Evolutionary conservation across 2,329 filamentous ascomycete species (phyloP), one percentile per base, ranked within the genome.

Genomic region (Colletotrichum filicis): DNA sequence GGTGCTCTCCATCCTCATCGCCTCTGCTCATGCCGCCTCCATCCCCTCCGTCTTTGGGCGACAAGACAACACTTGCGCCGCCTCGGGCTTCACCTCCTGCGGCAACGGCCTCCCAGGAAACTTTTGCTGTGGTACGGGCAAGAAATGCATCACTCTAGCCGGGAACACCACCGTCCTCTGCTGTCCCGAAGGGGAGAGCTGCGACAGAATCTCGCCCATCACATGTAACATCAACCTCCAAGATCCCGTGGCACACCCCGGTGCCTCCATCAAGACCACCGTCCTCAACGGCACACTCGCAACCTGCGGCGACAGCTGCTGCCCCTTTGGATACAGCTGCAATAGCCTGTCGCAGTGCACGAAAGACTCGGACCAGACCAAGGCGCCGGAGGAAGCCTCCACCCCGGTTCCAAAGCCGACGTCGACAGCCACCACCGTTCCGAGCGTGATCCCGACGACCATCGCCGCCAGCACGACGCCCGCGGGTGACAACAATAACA

Each of bases 281-380:
- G 87, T 90, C 9, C 88, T 93, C 35, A 85, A 85, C 22, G 85
- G 87, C 11, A 82, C 84, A 12, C 84, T 95, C 16, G 81, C 83
- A 2, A 85, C 82, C 24, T 95, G 93, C 76, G 91, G 88, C 16
- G 81, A 74, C 76, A 65, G 76, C 24, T 95, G 93, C 82, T 95
- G 93, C 79, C 93, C 93, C 0, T 92, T 92, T 80, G 93, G 93
- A 3, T 95, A 92, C 82, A 83, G 84, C 1, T 95, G 93, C 82
- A 81, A 87, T 46, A 79, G 79, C 65, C 83, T 83, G 22, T 65
- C 72, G 62, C 71, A 83, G 74, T 95, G 93, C 77, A 79, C 85
- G 12, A 85, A 83, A 76, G 80, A 91, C 74, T 74, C 82, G 19
- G 86, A 92, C 77, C 88, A 92, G 77, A 80, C 81, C 9, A 74